These are phyloP conservation scores for Leishmania tarentolae DNA, from an alignment of 208 protist species.

Conservation along the genomic window DNA sequence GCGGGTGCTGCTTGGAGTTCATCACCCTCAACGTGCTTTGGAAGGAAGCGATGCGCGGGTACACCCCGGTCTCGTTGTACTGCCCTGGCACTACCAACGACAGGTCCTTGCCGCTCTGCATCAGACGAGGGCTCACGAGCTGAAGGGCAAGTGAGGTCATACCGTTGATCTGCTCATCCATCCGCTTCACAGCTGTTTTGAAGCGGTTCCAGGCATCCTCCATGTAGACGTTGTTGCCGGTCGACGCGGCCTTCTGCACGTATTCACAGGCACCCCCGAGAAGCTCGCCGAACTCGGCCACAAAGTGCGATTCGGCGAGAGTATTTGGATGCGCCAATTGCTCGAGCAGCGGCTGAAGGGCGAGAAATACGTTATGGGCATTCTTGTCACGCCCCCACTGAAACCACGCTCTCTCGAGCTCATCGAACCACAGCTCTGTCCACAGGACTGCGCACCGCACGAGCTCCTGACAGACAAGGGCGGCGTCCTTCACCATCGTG, in stretches of 20 bases:
- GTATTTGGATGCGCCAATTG: conserved; percentile 93
- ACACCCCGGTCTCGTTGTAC: conserved; percentile 85
- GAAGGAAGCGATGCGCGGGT: conserved; percentile 83
- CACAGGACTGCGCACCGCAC: conserved; percentile 99
- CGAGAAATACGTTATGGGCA: conserved; percentile 90
- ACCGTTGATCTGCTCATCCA: conserved; percentile 95
- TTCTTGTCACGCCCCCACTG: conserved; percentile 97
- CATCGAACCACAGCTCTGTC: conserved; percentile 95
- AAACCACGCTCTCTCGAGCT: conserved; percentile 95
- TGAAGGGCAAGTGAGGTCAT: conserved; percentile 97
- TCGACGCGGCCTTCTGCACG: conserved; percentile 83
- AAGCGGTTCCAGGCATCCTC: conserved; percentile 97
- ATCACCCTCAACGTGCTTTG: conserved; percentile 94
- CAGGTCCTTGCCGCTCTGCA: conserved; percentile 93
- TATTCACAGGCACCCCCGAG: conserved; percentile 63
- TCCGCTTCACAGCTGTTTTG: conserved; percentile 95
- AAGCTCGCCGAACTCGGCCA: conserved; percentile 72
- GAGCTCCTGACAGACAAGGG: conserved; percentile 97
- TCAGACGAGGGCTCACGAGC: conserved; percentile 90
- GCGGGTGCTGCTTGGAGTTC: conserved; percentile 98
- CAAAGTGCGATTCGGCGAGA: conserved; percentile 96
- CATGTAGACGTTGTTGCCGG: conserved; percentile 87
- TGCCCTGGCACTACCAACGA: conserved; percentile 98
- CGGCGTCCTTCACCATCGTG: conserved; percentile 94
- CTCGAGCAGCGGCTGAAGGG: conserved; percentile 95